phyloP scores from a whole-genome alignment of 2,329 filamentous ascomycete species.

The Botrytis porri region DNA sequence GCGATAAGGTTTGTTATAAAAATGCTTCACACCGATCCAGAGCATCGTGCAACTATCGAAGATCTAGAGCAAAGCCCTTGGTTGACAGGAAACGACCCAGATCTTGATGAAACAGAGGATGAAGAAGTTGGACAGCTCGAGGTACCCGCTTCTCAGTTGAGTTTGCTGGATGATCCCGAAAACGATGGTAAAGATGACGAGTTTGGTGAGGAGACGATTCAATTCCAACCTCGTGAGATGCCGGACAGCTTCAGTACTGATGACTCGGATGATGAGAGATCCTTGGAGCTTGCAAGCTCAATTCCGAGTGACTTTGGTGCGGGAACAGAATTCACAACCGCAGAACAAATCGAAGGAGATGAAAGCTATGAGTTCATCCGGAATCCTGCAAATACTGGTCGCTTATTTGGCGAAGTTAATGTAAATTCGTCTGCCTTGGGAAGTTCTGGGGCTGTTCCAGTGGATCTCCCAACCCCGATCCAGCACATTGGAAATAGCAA shows the following conservation, averaged over 20 bases:
- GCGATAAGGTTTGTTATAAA: constrained; percentile 71
- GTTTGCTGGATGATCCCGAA: constrained; percentile 26
- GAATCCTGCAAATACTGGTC: constrained; percentile 23
- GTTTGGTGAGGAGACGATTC: constrained; percentile 29
- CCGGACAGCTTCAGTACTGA: constrained; percentile 33
- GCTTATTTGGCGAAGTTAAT: constrained; percentile 38
- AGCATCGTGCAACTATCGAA: constrained; percentile 68
- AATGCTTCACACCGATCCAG: constrained; percentile 82
- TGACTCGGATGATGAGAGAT: constrained; percentile 14
- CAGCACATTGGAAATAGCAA: constrained; percentile 12
- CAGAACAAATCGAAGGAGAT: constrained; percentile 7
- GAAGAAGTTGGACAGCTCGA: constrained; percentile 32
- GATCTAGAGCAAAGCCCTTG: constrained; percentile 72
- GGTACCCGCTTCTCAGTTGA: constrained; percentile 36
- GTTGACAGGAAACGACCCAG: constrained; percentile 47
- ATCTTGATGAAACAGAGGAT: constrained; percentile 32
- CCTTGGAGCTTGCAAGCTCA: constrained; percentile 24
- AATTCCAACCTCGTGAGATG: constrained; percentile 32
- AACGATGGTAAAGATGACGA: constrained; percentile 21
- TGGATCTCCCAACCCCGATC: constrained; percentile 33
- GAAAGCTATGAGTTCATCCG: constrained; percentile 26
- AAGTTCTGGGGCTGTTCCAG: constrained; percentile 36
- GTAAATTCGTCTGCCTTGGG: constrained; percentile 33
- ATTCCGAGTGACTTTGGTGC: constrained; percentile 18
- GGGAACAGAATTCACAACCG: not conserved